A percentile compares a stretch with the other conserved stretches of the same genome.
phyloP scores from a whole-genome alignment of 2,329 filamentous ascomycete genomes.

The Xylariaceae sp. region DNA sequence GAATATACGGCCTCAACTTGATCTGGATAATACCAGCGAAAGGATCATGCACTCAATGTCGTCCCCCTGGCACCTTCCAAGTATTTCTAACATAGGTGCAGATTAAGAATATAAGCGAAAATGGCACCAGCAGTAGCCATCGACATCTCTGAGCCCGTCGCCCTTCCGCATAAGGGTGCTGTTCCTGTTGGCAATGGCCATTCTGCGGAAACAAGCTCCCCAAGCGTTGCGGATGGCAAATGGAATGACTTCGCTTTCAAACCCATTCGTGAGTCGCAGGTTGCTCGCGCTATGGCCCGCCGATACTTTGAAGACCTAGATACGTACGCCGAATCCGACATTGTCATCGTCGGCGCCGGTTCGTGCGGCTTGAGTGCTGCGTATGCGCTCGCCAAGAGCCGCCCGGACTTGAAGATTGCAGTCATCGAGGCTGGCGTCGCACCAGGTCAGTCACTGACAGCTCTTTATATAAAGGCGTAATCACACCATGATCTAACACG shows the following conservation, averaged over 20 bases:
- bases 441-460: constrained; percentile 50
- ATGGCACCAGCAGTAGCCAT: constrained; percentile 80
- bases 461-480: not conserved
- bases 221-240: constrained; percentile 66
- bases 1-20: constrained; percentile 94
- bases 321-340: constrained; percentile 84
- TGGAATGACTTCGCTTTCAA: constrained; percentile 82
- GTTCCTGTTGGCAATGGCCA: constrained; percentile 37
- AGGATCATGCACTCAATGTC: constrained; percentile 82
- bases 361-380: constrained; percentile 83
- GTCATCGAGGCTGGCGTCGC: constrained; percentile 85
- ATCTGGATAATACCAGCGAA: constrained; percentile 99
- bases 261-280: constrained; percentile 86
- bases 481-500: not conserved
- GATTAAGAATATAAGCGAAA: constrained; percentile 36
- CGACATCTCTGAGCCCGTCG: constrained; percentile 51
- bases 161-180: constrained; percentile 45
- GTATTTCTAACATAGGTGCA: constrained; percentile 34
- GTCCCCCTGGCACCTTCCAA: constrained; percentile 31
- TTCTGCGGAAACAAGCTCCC: constrained; percentile 43
- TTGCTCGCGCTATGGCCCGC: constrained; percentile 87
- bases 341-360: constrained; percentile 88
- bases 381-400: constrained; percentile 76
- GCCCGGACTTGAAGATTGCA: constrained; percentile 87
- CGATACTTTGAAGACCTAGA: constrained; percentile 92